Conservation (phyloP, 495 filamentous ascomycete species). For the Rhypophila decipiens region DNA sequence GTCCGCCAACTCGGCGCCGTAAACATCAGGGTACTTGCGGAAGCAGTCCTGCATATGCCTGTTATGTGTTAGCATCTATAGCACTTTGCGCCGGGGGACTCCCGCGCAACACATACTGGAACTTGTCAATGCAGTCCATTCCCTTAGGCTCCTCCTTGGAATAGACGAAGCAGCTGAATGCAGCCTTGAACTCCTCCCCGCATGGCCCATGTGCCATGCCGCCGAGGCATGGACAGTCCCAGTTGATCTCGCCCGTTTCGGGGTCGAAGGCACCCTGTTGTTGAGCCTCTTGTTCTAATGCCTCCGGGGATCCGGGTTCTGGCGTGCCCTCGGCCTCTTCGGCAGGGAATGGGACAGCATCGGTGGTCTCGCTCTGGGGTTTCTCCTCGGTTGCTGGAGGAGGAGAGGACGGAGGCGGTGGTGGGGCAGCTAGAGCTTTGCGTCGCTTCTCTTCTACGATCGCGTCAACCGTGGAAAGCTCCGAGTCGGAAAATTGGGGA, state of each 20-base stretch:
- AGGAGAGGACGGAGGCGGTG: conserved; percentile 14
- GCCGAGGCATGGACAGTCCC: conserved; percentile 96
- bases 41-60: conserved; percentile 98
- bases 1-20: conserved; percentile 82
- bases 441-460: conserved; percentile 46
- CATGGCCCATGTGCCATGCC: conserved; percentile 97
- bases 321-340: conserved; percentile 20
- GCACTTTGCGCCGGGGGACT: neutral
- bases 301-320: conserved; percentile 20
- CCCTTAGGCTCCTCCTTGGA: conserved; percentile 95
- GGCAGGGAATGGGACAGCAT: conserved; percentile 16
- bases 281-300: conserved; percentile 71
- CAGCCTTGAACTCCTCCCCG: conserved; percentile 86
- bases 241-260: conserved; percentile 99
- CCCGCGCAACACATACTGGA: conserved; percentile 59
- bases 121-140: conserved; percentile 96
- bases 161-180: conserved; percentile 97
- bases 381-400: too few relatives aligned
- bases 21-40: conserved; percentile 80
- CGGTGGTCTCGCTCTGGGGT: conserved; percentile 14
- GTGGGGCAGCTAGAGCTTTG: conserved; percentile 23
- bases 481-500: conserved; percentile 36
- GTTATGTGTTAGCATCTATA: conserved; percentile 21
- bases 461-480: conserved; percentile 44
- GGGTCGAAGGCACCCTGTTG: conserved; percentile 92